These are phyloP conservation scores for Dimargaris cristalligena DNA, from an alignment of 192 early-diverging fungal species.

Conservation along the genomic window DNA sequence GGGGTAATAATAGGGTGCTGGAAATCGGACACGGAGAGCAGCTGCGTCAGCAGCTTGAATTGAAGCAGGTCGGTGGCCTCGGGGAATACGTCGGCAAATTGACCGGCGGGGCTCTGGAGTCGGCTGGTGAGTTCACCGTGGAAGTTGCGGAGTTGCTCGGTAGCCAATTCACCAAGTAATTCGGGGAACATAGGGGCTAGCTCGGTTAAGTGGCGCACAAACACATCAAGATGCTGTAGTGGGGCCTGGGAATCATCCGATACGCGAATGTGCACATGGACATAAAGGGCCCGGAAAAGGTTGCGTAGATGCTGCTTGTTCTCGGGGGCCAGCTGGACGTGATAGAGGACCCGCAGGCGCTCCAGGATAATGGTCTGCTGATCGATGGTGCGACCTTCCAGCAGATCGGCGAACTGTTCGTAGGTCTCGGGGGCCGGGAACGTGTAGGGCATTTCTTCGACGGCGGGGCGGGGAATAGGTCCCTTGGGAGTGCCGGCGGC, in stretches of 20 bases:
- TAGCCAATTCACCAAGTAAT: slow-evolving; percentile 34
- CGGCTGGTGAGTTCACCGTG: slow-evolving; percentile 26
- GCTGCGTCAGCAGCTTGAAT: slow-evolving; percentile 46
- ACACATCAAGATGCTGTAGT: slow-evolving; percentile 28
- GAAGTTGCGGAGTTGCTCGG: slow-evolving; percentile 33
- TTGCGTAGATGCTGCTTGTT: slow-evolving; percentile 61
- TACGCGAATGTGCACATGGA: slow-evolving; percentile 47
- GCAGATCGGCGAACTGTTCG: slow-evolving; percentile 45
- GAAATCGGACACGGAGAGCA: slow-evolving; percentile 90
- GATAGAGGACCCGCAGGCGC: slow-evolving; percentile 68
- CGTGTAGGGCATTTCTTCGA: slow-evolving; percentile 57
- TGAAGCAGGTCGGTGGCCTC: slow-evolving; percentile 40
- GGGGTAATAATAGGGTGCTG: slow-evolving; percentile 77
- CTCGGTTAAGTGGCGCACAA: slow-evolving; percentile 42
- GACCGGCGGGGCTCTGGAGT: slow-evolving; percentile 8
- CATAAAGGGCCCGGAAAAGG: slow-evolving; percentile 47
- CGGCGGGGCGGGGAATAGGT: background rate
- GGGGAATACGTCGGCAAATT: slow-evolving; percentile 20
- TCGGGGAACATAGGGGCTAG: slow-evolving; percentile 41
- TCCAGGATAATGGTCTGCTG: slow-evolving; percentile 59
- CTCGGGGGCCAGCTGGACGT: slow-evolving; percentile 60
- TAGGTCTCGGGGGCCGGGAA: slow-evolving; percentile 66
- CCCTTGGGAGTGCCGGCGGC: background rate
- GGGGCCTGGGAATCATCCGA: slow-evolving; percentile 38
- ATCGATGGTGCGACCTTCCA: slow-evolving; percentile 39